Percentiles rank a stretch among this genome's conserved stretches.
Conservation (phyloP, 2,329 filamentous ascomycete genomes). For the Macroventuria anomochaeta region DNA sequence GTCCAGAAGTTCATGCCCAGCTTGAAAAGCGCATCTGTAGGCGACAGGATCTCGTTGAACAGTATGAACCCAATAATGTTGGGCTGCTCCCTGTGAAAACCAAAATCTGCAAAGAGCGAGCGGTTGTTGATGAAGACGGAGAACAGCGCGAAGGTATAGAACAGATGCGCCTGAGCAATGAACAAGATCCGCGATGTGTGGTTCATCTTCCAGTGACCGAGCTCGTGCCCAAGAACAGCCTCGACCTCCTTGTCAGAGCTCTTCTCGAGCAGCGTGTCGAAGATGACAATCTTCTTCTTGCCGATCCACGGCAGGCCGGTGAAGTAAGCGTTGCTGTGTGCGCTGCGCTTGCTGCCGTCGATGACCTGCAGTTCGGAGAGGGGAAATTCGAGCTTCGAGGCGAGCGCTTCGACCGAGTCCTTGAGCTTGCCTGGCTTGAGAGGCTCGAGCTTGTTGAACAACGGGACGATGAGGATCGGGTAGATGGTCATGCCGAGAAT, state of each 20-base stretch:
- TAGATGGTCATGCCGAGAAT: conserved; percentile 96
- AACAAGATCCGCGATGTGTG: conserved; percentile 92
- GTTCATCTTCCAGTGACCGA: conserved; percentile 95
- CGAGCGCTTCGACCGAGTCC: conserved; percentile 82
- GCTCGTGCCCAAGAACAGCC: conserved; percentile 91
- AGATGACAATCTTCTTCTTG: conserved; percentile 99
- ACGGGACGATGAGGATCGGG: conserved; percentile 87
- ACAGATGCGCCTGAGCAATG: conserved; percentile 83
- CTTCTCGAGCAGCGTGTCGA: conserved; percentile 97
- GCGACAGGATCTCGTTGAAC: conserved; percentile 94
- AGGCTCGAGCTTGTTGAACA: conserved; percentile 98
- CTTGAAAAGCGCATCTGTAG: conserved; percentile 94
- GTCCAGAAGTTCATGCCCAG: conserved; percentile 95
- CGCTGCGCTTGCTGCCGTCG: conserved; percentile 85
- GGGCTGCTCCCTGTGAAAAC: conserved; percentile 80
- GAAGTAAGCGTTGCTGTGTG: conserved; percentile 93
- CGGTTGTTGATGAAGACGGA: conserved; percentile 96
- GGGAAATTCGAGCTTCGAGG: conserved; percentile 85
- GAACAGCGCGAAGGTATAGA: conserved; percentile 97
- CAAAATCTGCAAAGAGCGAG: conserved; percentile 89
- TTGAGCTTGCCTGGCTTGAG: conserved; percentile 88
- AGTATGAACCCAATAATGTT: conserved; percentile 98
- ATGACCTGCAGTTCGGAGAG: conserved; percentile 94
- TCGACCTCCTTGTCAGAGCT: conserved; percentile 90
- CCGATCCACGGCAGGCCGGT: conserved; percentile 86